Evolutionary conservation across 805 yeast genomes (phyloP), one percentile per base, ranked within the genome.

Genomic region (Metschnikowia drakensbergensis): DNA sequence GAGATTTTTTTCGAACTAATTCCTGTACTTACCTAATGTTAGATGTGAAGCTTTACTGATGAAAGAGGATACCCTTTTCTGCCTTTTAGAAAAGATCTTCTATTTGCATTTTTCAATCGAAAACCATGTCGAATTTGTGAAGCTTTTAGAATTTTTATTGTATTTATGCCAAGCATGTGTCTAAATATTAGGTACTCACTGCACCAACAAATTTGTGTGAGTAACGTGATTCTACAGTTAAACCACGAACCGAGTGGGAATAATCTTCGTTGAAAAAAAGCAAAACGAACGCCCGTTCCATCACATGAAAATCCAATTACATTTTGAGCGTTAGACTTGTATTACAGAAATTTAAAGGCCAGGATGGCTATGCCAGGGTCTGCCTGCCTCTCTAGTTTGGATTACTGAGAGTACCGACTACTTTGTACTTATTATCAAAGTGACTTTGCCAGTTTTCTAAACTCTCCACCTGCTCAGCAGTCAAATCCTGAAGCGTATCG

Each of bases 381-480:
- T 22, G 26, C 27, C 17, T 29, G 43, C 30, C 11, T 6, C 11
- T 25, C 44, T 42, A 42, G 17, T 42, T 42, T 33, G 57, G 55
- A 42, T 59, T 54, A 37, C 80, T 78, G 41, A 90, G 72, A 30
- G 79, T 76, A 1, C 99, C 99, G 35, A 90, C 86, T 23, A 81
- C 73, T 1, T 86, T 82, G 62, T 94, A 94, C 72, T 94, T 94
- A 57, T 79, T 80, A 45, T 75, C 82, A 62, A 94, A 92, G 66
- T 85, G 89, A 35, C 77, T 80, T 53, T 81, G 88, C 99, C 99
- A 94, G 40, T 84, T 86, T 53, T 86, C 79, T 57, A 95, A 71
- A 3, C 92, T 76, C 48, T 81, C 84, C 37, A 56, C 54, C 57
- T 94, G 96, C 7, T 74, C 76, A 5, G 68, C 71, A 0, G 74